These are phyloP conservation scores for Penicillium sp. DNA, from an alignment of 2,329 filamentous ascomycete genomes.

Conservation along the genomic window DNA sequence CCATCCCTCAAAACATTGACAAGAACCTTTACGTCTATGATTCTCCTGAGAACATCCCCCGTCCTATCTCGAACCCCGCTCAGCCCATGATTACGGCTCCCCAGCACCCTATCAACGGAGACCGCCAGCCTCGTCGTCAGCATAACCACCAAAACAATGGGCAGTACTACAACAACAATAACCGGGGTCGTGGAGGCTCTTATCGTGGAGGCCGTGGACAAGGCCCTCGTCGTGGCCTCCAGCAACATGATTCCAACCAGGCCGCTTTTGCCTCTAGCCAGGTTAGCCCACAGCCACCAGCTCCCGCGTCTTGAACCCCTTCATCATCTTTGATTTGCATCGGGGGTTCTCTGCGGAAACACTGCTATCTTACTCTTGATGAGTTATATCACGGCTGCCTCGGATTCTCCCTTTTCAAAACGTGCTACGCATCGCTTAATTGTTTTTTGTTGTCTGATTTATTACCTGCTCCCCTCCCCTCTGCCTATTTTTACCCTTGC, in stretches of 20 bases:
- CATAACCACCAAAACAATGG: conserved; percentile 41
- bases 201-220: conserved; percentile 51
- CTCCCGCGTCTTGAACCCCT: conserved; percentile 35
- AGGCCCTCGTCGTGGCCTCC: conserved; percentile 45
- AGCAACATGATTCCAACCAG: conserved; percentile 38
- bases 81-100: conserved; percentile 27
- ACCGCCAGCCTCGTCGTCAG: conserved; percentile 40
- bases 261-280: conserved; percentile 34
- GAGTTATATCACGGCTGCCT: neutral
- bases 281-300: conserved; percentile 34
- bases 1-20: conserved; percentile 93
- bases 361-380: neutral
- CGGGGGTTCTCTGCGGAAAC: neutral
- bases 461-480: neutral
- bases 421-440: neutral
- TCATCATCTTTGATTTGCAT: neutral
- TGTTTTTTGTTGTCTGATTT: conserved; percentile 1
- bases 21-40: conserved; percentile 99
- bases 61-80: conserved; percentile 68
- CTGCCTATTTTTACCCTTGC: neutral
- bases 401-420: neutral
- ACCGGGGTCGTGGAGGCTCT: conserved; percentile 46
- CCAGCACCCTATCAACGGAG: conserved; percentile 32
- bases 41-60: conserved; percentile 89
- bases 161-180: conserved; percentile 37